Evolutionary conservation across 78 protist species (phyloP).

Genomic region (Dictyostelium capitatum): DNA sequence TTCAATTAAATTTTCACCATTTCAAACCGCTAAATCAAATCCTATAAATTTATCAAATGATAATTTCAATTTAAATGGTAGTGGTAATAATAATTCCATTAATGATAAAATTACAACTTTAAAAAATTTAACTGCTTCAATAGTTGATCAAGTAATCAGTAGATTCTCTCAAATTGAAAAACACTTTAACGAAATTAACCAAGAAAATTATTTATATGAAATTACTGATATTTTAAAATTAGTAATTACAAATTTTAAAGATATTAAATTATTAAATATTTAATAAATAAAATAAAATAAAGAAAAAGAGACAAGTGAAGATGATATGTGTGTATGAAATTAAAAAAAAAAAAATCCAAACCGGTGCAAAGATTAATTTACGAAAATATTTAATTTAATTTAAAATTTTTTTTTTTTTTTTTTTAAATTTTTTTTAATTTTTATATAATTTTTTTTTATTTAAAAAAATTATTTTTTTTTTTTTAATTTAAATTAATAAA

Average conservation of each 20-base stretch:
- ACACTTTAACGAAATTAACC: background rate
- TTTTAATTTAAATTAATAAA: no score
- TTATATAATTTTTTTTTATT: no score
- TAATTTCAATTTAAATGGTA: background rate
- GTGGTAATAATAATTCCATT: background rate
- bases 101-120: slow-evolving; percentile 4
- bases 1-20: slow-evolving; percentile 13
- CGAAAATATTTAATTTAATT: background rate
- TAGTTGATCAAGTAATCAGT: background rate
- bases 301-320: no score
- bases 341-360: background rate
- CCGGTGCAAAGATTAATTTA: background rate
- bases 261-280: slow-evolving; percentile 2
- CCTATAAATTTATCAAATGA: background rate
- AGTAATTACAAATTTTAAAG: slow-evolving; percentile 18
- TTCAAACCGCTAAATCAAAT: background rate
- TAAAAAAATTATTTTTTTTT: no score
- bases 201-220: slow-evolving; percentile 28
- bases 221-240: slow-evolving; percentile 35
- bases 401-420: background rate
- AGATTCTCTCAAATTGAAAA: slow-evolving; percentile 17
- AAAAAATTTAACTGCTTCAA: background rate
- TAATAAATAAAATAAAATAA: slow-evolving; percentile 4
- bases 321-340: no score
- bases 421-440: no score